Percentiles rank a stretch among this genome's conserved stretches.
Conservation (phyloP, 345 rosid species). For the Psidium guajava region DNA sequence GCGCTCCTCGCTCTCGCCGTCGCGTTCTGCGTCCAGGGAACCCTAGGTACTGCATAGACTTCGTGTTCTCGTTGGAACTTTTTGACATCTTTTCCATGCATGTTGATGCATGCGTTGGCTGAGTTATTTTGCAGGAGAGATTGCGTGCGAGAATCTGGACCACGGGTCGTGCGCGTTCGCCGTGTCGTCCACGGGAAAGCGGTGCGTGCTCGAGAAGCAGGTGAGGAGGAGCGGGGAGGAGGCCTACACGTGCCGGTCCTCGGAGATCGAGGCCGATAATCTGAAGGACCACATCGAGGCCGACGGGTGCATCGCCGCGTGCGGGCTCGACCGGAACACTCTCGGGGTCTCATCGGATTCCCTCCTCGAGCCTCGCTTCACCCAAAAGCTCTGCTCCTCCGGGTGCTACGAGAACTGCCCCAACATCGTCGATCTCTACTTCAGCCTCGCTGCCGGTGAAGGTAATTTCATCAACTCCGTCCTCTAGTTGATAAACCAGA, state of each 20-base stretch:
- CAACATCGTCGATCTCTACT: constrained; percentile 76
- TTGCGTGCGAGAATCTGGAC: constrained; percentile 57
- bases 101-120: not conserved
- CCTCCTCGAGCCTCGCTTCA: constrained; percentile 56
- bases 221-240: constrained; percentile 57
- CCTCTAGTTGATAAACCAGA: not conserved
- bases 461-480: constrained; percentile 19
- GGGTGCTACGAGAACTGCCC: constrained; percentile 68
- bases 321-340: constrained; percentile 69
- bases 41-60: not conserved
- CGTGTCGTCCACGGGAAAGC: constrained; percentile 60
- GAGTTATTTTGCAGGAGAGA: constrained; percentile 16
- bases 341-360: constrained; percentile 86
- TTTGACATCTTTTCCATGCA: not conserved
- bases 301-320: constrained; percentile 50
- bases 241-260: constrained; percentile 49
- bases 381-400: constrained; percentile 58
- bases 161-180: constrained; percentile 62
- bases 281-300: constrained; percentile 56
- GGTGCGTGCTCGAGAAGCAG: constrained; percentile 69
- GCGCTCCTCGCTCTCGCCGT: not conserved
- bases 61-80: not conserved
- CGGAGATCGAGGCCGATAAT: constrained; percentile 67
- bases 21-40: not conserved
- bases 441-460: constrained; percentile 92